Conservation (phyloP, 2,329 filamentous ascomycete species). For the Elsinoe necatrix region DNA sequence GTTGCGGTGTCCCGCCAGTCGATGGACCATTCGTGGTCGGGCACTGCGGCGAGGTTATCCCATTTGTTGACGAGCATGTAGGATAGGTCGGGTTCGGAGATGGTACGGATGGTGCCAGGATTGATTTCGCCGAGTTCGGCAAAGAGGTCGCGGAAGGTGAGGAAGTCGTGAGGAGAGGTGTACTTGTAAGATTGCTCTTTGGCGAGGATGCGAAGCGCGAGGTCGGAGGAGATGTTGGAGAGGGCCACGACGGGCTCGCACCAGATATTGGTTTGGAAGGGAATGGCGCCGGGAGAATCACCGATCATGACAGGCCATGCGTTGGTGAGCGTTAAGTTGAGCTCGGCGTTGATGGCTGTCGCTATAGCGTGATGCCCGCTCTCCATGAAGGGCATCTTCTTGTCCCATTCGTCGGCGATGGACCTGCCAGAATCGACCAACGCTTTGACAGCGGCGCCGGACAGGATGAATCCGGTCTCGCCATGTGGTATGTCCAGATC, state of each 20-base stretch:
- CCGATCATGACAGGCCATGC: constrained; percentile 21
- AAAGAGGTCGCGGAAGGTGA: constrained; percentile 15
- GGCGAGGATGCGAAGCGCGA: constrained; percentile 1
- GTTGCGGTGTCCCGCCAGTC: constrained; percentile 6
- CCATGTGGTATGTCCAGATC: constrained; percentile 22
- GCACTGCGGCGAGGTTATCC: constrained; percentile 20
- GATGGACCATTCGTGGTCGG: constrained; percentile 8
- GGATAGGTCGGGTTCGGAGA: not conserved
- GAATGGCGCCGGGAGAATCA: constrained; percentile 20
- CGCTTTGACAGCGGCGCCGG: constrained; percentile 20
- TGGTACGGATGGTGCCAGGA: not conserved
- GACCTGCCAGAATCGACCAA: constrained; percentile 16
- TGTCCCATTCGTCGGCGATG: constrained; percentile 22
- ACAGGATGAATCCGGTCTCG: constrained; percentile 24
- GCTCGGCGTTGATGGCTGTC: constrained; percentile 22
- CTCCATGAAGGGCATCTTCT: constrained; percentile 20
- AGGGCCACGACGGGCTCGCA: constrained; percentile 24
- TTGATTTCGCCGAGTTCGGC: constrained; percentile 7
- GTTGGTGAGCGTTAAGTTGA: constrained; percentile 20
- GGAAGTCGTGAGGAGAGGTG: constrained; percentile 13
- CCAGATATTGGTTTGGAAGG: constrained; percentile 21
- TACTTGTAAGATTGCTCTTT: constrained; percentile 15
- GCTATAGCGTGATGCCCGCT: constrained; percentile 24
- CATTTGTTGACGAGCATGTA: constrained; percentile 14
- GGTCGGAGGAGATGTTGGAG: constrained; percentile 21